Base-by-base conservation (phyloP, 176 grass and related monocot species). In the Alloteropsis semialata region DNA sequence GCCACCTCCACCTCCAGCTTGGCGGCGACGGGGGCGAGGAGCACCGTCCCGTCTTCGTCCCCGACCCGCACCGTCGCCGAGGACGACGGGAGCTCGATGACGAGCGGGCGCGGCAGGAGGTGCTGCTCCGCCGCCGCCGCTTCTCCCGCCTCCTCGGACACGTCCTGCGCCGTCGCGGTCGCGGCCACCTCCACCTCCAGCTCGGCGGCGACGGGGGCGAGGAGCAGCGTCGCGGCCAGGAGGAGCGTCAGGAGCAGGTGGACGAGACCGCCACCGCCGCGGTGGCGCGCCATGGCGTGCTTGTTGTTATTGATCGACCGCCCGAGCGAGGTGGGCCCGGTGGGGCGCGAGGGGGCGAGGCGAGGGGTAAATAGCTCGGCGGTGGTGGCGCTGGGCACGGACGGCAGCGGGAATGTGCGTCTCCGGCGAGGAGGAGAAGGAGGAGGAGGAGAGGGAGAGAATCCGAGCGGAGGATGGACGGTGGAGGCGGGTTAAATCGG, bases 51-150 rank as follows among this genome's bases (percentile, higher is more conserved):
- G n/a, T n/a, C n/a, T n/a, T 8, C 50, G 12, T 12, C 54, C n/a
- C 4, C 49, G 72, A 0, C 29, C n/a, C 16, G 1, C 10, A 25
- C 37, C 1, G 0, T 5, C 76, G 27, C 5, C 2, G 62, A 4
- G 10, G 79, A n/a, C 0, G 83, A 50, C 17, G 79, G 88, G n/a
- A 87, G 84, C 84, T 90, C 39, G 66, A 86, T 83, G 79, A 86
- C 79, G 14, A 86, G 84, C 32, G 84, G 57, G 7, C 88, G 83
- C 46, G 65, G 73, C 56, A 77, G 72, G 44, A 76, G 33, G 42
- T 61, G 74, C 15, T 44, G 19, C 54, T 56, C 51, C 51, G 19
- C 46, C 10, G 16, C 15, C 17, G 10, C 11, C 11, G 24, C 14
- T 8, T 41, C 39, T 8, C 6, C 39, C 39, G 0, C 6, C 16